phyloP scores from a whole-genome alignment of 495 filamentous ascomycete genomes.

The Thermothielavioides terrestris region DNA sequence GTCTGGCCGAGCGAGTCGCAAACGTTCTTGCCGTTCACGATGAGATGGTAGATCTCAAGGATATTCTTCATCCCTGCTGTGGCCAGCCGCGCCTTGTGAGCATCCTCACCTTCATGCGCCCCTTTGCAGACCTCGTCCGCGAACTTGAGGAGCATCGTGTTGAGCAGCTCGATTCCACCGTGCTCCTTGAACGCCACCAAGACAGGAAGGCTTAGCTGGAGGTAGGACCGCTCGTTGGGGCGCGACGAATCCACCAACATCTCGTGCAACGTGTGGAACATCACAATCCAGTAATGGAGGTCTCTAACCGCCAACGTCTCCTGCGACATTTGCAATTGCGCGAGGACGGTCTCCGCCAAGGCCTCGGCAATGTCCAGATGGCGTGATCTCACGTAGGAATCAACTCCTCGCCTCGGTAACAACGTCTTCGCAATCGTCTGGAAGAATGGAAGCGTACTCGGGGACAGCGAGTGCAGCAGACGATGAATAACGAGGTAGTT shows the following conservation, averaged over 20 bases:
- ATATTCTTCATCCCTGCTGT: constrained; percentile 68
- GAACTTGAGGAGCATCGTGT: constrained; percentile 64
- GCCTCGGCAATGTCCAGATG: constrained; percentile 65
- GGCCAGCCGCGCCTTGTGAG: constrained; percentile 32
- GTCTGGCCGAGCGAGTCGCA: constrained; percentile 61
- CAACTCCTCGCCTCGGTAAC: constrained; percentile 58
- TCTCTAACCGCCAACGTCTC: constrained; percentile 29
- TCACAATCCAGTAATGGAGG: constrained; percentile 72
- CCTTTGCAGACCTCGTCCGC: constrained; percentile 51
- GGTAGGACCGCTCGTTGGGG: constrained; percentile 47
- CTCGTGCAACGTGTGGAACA: constrained; percentile 66
- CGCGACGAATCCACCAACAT: constrained; percentile 59
- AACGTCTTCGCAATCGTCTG: constrained; percentile 72
- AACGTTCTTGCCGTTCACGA: constrained; percentile 69
- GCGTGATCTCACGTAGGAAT: constrained; percentile 56
- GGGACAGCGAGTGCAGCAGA: constrained; percentile 65
- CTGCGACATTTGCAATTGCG: constrained; percentile 43
- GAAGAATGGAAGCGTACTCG: constrained; percentile 65
- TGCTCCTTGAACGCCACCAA: constrained; percentile 76
- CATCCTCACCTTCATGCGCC: constrained; percentile 24
- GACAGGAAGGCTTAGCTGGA: constrained; percentile 68
- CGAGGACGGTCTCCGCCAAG: constrained; percentile 61
- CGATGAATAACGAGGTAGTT: constrained; percentile 71
- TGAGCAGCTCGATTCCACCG: constrained; percentile 65
- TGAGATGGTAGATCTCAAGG: constrained; percentile 65